Percentiles rank a stretch among this genome's conserved stretches.
These are phyloP conservation scores for Penicillium diatomitis DNA, from an alignment of 495 filamentous ascomycete species.

Conservation along the genomic window DNA sequence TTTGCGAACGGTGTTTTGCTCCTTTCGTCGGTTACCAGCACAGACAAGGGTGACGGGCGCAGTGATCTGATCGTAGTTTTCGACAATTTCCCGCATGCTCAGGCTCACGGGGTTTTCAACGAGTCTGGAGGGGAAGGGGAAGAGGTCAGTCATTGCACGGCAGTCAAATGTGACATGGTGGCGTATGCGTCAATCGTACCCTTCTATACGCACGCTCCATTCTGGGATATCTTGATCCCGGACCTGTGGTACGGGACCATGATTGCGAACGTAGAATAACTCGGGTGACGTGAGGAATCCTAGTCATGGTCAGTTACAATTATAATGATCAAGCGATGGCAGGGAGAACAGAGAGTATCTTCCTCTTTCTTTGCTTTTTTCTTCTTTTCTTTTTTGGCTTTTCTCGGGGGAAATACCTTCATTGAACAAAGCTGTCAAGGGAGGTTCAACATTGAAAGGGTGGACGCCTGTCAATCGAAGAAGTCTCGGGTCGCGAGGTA, in stretches of 20 bases:
- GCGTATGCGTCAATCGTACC: slow-evolving; percentile 32
- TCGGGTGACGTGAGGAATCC: slow-evolving; percentile 87
- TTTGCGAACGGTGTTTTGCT: slow-evolving; percentile 87
- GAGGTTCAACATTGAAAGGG: slow-evolving; percentile 91
- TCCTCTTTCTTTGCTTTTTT: too few relatives aligned
- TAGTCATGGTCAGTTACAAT: slow-evolving; percentile 1
- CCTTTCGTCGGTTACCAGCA: slow-evolving; percentile 88
- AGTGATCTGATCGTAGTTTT: slow-evolving; percentile 74
- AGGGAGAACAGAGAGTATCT: too few relatives aligned
- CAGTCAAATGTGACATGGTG: too few relatives aligned
- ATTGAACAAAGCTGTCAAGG: slow-evolving; percentile 69
- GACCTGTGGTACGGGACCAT: slow-evolving; percentile 78
- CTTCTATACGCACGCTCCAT: slow-evolving; percentile 84
- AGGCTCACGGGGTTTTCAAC: slow-evolving; percentile 72
- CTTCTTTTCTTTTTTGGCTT: too few relatives aligned
- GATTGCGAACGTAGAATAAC: slow-evolving; percentile 92
- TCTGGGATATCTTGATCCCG: slow-evolving; percentile 60
- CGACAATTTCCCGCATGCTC: slow-evolving; percentile 63
- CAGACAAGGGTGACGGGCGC: slow-evolving; percentile 87
- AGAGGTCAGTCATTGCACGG: slow-evolving; percentile 6
- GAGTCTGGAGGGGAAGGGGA: slow-evolving; percentile 30
- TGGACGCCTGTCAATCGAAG: slow-evolving; percentile 87
- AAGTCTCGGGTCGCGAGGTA: slow-evolving; percentile 76
- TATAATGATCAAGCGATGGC: too few relatives aligned
- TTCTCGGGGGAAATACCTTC: slow-evolving; percentile 40